phyloP scores from a whole-genome alignment of 352 stramenopile species.

The Globisporangium uncinulatum region DNA sequence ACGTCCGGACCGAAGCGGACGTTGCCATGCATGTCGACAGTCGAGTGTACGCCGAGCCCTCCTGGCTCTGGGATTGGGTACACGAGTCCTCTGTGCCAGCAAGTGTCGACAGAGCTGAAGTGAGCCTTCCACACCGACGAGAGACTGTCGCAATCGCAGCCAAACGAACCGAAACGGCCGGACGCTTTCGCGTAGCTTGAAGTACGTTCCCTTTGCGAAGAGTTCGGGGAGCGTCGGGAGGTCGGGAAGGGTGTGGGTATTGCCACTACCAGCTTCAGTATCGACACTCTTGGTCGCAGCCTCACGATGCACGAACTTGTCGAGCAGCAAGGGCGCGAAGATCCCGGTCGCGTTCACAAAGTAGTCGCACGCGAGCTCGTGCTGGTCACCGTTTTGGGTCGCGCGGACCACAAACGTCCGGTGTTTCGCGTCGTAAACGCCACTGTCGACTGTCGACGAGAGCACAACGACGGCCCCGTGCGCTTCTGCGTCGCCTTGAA shows the following conservation, averaged over 20 bases:
- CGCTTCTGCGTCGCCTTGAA: conserved; percentile 89
- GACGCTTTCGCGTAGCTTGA: conserved; percentile 58
- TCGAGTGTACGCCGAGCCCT: conserved; percentile 95
- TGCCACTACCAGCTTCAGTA: not conserved
- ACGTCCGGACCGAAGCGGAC: conserved; percentile 96
- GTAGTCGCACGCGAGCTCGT: conserved; percentile 84
- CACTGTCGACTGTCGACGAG: conserved; percentile 50
- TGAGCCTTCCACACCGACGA: conserved; percentile 1
- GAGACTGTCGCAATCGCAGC: not conserved
- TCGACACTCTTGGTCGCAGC: not conserved
- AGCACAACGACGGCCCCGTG: conserved; percentile 82
- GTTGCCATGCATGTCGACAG: conserved; percentile 88
- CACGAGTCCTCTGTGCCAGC: conserved; percentile 72
- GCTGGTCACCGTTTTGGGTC: conserved; percentile 28
- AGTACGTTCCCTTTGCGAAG: conserved; percentile 97
- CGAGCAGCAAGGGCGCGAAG: conserved; percentile 43
- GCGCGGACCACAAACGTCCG: conserved; percentile 32
- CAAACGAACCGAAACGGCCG: conserved; percentile 49
- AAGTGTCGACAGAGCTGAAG: not conserved
- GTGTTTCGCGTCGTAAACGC: conserved; percentile 20
- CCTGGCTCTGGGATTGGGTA: conserved; percentile 95
- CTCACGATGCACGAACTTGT: conserved; percentile 15
- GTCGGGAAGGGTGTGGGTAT: not conserved
- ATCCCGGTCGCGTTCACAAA: conserved; percentile 93
- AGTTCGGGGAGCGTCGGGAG: conserved; percentile 38